These are phyloP conservation scores for Stellera chamaejasme DNA, from an alignment of 345 rosid genomes.

Conservation along the genomic window DNA sequence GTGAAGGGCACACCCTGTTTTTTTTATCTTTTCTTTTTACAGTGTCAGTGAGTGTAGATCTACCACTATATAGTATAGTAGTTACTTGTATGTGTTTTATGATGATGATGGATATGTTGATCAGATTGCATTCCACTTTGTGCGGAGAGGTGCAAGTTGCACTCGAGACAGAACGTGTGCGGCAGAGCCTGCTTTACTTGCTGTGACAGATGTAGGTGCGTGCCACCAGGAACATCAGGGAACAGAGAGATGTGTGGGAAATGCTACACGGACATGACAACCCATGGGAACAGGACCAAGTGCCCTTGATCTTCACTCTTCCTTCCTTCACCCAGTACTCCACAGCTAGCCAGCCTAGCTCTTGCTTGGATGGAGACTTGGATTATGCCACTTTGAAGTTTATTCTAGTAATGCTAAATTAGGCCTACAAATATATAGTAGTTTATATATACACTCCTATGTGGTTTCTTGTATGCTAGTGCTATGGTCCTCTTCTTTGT, in stretches of 20 bases:
- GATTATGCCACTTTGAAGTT: neutral
- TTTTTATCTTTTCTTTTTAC: neutral
- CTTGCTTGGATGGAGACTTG: neutral
- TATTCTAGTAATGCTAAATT: neutral
- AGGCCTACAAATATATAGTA: neutral
- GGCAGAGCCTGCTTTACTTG: conserved; percentile 80
- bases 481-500: too few relatives aligned
- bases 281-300: conserved; percentile 47
- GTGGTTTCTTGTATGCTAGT: too few relatives aligned
- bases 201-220: conserved; percentile 89
- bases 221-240: conserved; percentile 92
- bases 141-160: conserved; percentile 57
- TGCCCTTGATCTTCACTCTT: conserved; percentile 64
- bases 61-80: neutral
- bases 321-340: too few relatives aligned
- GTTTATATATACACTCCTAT: too few relatives aligned
- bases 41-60: neutral
- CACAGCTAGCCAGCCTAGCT: too few relatives aligned
- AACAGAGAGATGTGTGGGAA: conserved; percentile 76
- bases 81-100: neutral
- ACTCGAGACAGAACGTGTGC: conserved; percentile 63
- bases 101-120: neutral
- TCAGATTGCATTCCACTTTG: conserved; percentile 75
- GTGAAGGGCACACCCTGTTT: neutral
- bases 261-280: conserved; percentile 83